Evolutionary conservation across 164 flowering plant genomes (phyloP), one percentile per base, ranked within the genome.

Genomic region (Macadamia integrifolia): DNA sequence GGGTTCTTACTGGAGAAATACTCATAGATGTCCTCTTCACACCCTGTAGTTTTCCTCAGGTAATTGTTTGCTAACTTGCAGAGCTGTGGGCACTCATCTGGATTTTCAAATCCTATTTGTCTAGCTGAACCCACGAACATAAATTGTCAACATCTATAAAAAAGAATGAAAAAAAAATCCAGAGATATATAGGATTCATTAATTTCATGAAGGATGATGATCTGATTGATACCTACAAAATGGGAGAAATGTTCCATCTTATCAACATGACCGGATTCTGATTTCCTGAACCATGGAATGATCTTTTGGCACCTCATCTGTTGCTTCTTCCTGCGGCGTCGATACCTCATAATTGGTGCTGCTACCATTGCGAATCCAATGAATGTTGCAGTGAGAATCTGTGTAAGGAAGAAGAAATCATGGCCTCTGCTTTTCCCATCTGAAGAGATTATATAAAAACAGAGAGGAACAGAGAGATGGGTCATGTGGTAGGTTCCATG

Each of bases 91-190:
- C 90, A 85, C 71, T 87, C 88, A 7, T 67, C 76, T n/a, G 72
- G 62, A 67, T 88, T 92, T 59, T 49, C 78, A 73, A 94, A 84
- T 35, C 93, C 98, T 62, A 94, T 43, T 71, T 94, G 98, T 79
- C 96, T 86, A 12, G 91, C 98, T 94, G 78, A 76, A 61, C 14
- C 58, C 28, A 46, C 28, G 23, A 23, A 23, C 23, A 23, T 23
- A 23, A 35, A 29, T 12, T 9, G 7, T 59, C 48, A 59, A 12
- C 55, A 10, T 50, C 13, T 50, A 43, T 43, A 50, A 65, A 42
- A 15, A 53, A 70, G 71, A 31, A 17, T 17, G 62, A 61, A 49
- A 61, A 60, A 60, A 23, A 23, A 23, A 23, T 23, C 23, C 23
- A 23, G 23, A 23, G 23, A 23, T 23, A 23, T 23, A 23, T 23